A percentile compares a stretch with the other conserved stretches of the same genome.
Conservation (phyloP, 192 early-diverging fungal species). For the Linnemannia exigua region DNA sequence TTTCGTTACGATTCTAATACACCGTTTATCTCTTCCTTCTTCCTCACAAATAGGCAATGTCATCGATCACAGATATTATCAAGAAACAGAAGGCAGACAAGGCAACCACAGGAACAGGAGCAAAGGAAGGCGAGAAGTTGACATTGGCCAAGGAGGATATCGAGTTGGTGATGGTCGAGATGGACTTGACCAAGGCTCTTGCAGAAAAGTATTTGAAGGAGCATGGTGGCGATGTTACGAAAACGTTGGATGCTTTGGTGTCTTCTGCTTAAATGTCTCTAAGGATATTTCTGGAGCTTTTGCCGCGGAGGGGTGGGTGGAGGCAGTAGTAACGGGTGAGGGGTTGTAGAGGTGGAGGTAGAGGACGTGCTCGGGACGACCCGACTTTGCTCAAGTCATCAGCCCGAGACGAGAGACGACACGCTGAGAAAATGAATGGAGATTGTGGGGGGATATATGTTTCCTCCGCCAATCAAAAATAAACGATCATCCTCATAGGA, state of each 20-base stretch:
- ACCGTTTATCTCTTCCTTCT: too few species aligned
- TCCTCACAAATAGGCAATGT: conserved; percentile 55
- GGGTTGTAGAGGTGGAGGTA: too few species aligned
- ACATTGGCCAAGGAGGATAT: conserved; percentile 65
- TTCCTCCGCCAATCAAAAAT: not conserved
- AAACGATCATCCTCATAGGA: not conserved
- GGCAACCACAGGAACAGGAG: conserved; percentile 8
- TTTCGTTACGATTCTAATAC: too few species aligned
- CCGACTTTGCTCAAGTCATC: too few species aligned
- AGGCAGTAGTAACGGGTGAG: too few species aligned
- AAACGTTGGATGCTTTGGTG: conserved; percentile 58
- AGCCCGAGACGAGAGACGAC: too few species aligned
- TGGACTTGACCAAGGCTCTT: conserved; percentile 60
- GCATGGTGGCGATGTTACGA: conserved; percentile 61
- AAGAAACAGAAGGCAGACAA: conserved; percentile 64
- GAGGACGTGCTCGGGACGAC: too few species aligned
- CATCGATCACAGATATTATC: conserved; percentile 53
- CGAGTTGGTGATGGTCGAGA: conserved; percentile 66
- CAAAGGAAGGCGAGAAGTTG: conserved; percentile 63
- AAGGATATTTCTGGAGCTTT: not conserved
- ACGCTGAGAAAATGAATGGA: too few species aligned
- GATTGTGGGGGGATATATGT: not conserved
- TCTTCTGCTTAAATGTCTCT: conserved; percentile 7
- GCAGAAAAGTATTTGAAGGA: conserved; percentile 66
- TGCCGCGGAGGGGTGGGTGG: too few species aligned